These are phyloP conservation scores for Quercus tomentella DNA, from an alignment of 331 rosid genomes.

Conservation along the genomic window DNA sequence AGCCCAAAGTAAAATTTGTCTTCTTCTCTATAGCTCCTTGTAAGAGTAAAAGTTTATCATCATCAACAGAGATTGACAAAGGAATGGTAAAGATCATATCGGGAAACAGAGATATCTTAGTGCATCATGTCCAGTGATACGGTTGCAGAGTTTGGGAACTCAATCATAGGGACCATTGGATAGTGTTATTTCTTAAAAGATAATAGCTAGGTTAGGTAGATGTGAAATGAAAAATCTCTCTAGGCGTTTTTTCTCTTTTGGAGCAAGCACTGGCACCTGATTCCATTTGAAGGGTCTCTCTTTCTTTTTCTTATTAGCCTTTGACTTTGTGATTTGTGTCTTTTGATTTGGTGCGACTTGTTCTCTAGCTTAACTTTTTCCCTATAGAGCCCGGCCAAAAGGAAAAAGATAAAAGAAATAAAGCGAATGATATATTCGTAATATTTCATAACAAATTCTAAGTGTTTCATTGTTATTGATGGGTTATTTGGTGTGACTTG, in stretches of 20 bases:
- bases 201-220: too few species aligned
- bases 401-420: too few species aligned
- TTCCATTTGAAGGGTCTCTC: not conserved
- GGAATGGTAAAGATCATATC: not conserved
- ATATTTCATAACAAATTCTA: too few species aligned
- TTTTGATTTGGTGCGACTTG: not conserved
- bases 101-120: too few species aligned
- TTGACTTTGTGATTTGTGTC: not conserved
- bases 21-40: not conserved
- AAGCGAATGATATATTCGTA: too few species aligned
- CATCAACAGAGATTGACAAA: not conserved
- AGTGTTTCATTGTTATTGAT: too few species aligned
- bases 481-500: not conserved
- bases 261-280: not conserved
- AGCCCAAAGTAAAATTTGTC: not conserved
- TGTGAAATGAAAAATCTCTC: not conserved
- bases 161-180: too few species aligned
- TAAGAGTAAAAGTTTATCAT: too few species aligned
- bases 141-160: too few species aligned
- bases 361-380: not conserved
- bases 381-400: not conserved
- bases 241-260: not conserved
- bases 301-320: not conserved
- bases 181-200: too few species aligned
- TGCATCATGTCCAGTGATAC: too few species aligned